Conservation (phyloP, 805 yeast species). For the Blastobotrys robertii region DNA sequence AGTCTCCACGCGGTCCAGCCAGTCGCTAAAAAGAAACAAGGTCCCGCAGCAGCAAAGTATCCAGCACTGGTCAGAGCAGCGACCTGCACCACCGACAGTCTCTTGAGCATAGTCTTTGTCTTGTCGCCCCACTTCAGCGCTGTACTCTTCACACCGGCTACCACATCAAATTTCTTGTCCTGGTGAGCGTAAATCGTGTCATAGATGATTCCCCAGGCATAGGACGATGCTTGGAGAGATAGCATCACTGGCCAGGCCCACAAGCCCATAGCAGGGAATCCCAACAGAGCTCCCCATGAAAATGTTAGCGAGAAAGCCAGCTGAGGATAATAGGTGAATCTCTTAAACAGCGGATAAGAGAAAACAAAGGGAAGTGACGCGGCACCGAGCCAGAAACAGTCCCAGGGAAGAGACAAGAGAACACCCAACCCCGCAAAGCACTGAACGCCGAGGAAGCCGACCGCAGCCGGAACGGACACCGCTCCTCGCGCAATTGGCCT, state of each 20-base stretch:
- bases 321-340: constrained; percentile 96
- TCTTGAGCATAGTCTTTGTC: constrained; percentile 60
- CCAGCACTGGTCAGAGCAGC: constrained; percentile 61
- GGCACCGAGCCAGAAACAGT: constrained; percentile 77
- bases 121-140: constrained; percentile 90
- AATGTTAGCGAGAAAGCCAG: constrained; percentile 69
- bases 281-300: constrained; percentile 90
- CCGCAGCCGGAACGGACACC: constrained; percentile 61
- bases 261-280: constrained; percentile 93
- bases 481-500: constrained; percentile 91
- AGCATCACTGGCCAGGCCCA: constrained; percentile 67
- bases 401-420: constrained; percentile 60
- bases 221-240: constrained; percentile 67
- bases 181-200: constrained; percentile 98
- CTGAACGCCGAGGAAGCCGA: constrained; percentile 62
- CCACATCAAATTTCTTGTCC: constrained; percentile 78
- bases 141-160: constrained; percentile 89
- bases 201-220: constrained; percentile 89
- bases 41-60: constrained; percentile 68
- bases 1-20: constrained; percentile 62
- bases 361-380: constrained; percentile 69
- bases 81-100: constrained; percentile 59
- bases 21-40: constrained; percentile 63
- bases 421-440: constrained; percentile 64
- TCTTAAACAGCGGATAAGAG: constrained; percentile 84